Evolutionary conservation across 805 yeast genomes (phyloP), one percentile per base, ranked within the genome.

Genomic region (Candida vaughaniae): DNA sequence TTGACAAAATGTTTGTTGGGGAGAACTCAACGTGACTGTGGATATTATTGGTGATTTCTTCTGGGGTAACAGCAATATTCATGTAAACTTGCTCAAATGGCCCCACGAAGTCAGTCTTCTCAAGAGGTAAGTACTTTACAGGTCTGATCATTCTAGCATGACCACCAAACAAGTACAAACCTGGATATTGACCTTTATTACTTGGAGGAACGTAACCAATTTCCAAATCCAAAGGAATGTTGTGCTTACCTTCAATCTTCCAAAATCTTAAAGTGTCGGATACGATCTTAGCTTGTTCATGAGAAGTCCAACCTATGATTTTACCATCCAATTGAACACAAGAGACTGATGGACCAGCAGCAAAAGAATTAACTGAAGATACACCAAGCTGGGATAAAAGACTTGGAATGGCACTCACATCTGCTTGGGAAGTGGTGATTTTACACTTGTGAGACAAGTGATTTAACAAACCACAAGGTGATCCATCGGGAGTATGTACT

Each of bases 401-500:
- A 6, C 66, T 61, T 18, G 95, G 85, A 28, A 93, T 80, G 18
- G 68, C 66, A 5, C 87, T 75, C 12, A 83, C 91, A 56, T 90
- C 95, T 4, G 84, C 67, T 16, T 80, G 80, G 29, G 63, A 60
- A 6, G 97, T 90, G 5, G 96, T 79, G 43, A 93, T 85, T 51
- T 75, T 73, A 75, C 99, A 93, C 64, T 87, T 89, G 67, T 93
- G 97, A 7, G 98, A 84, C 69, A 93, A 81, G 74, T 93, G 99
- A 66, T 93, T 93, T 55, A 93, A 71, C 60, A 93, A 73, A 71
- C 99, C 99, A 80, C 99, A 93, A 15, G 99, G 99, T 35, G 98
- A 85, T 52, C 99, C 99, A 83, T 93, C 99, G 5, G 99, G 99
- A 10, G 99, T 93, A 64, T 93, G 99, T 16, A 93, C 99, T 9